Conservation (phyloP, 2,329 filamentous ascomycete species). For the Sphaerulina populicola region DNA sequence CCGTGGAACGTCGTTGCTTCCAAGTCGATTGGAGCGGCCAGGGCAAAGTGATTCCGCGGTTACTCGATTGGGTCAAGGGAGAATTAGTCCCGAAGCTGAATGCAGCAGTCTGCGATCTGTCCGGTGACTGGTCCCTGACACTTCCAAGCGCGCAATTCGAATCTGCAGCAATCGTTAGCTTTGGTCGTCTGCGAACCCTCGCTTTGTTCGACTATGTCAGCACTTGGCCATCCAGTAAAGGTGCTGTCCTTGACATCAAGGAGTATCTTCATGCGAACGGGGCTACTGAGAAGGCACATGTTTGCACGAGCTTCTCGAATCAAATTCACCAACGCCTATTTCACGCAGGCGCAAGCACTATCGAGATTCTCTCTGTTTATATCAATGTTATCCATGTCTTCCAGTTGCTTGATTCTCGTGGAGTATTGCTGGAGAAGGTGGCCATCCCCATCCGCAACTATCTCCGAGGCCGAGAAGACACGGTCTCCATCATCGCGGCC, state of each 20-base stretch:
- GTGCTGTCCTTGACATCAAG: slow-evolving; percentile 65
- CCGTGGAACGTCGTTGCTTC: slow-evolving; percentile 51
- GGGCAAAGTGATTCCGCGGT: slow-evolving; percentile 50
- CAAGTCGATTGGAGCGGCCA: slow-evolving; percentile 51
- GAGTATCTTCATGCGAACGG: slow-evolving; percentile 58
- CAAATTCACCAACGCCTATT: slow-evolving; percentile 59
- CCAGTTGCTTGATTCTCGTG: slow-evolving; percentile 65
- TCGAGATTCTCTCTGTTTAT: slow-evolving; percentile 68
- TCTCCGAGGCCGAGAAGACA: slow-evolving; percentile 66
- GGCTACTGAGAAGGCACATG: slow-evolving; percentile 57
- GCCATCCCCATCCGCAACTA: slow-evolving; percentile 67
- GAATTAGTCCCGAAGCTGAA: slow-evolving; percentile 57
- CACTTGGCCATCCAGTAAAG: slow-evolving; percentile 62
- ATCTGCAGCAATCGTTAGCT: slow-evolving; percentile 57
- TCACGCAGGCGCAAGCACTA: slow-evolving; percentile 66
- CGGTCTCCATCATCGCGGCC: slow-evolving; percentile 66
- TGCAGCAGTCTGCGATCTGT: slow-evolving; percentile 37
- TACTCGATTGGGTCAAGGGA: slow-evolving; percentile 61
- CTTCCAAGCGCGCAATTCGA: slow-evolving; percentile 52
- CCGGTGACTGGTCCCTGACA: slow-evolving; percentile 17
- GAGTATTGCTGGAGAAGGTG: slow-evolving; percentile 67
- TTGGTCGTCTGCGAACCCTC: slow-evolving; percentile 60
- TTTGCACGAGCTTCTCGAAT: slow-evolving; percentile 61
- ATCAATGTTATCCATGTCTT: slow-evolving; percentile 72
- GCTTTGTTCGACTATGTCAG: slow-evolving; percentile 74